phyloP scores from a whole-genome alignment of 75 land plant species.

The Cryptomeria japonica region DNA sequence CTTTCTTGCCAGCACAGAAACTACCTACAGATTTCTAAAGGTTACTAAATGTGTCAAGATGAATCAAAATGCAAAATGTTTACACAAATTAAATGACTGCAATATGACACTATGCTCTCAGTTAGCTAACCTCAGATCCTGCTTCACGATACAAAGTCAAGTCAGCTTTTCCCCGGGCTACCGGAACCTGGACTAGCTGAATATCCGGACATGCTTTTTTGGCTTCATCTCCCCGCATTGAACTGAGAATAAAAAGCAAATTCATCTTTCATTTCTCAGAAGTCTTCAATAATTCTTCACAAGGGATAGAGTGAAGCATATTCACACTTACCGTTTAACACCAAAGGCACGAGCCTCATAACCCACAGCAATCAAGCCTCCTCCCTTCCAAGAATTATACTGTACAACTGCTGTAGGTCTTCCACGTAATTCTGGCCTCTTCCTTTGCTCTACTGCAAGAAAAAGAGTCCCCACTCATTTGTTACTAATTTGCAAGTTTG shows the following conservation, averaged over 20 bases:
- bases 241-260: conserved; percentile 40
- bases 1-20: conserved; percentile 64
- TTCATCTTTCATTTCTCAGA: neutral
- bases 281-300: neutral
- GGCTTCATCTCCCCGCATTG: conserved; percentile 98
- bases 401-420: conserved; percentile 95
- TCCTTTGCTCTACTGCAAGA: conserved; percentile 88
- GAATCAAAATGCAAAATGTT: neutral
- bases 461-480: conserved; percentile 2
- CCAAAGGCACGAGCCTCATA: conserved; percentile 95
- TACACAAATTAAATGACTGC: neutral
- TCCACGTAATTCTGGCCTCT: conserved; percentile 75
- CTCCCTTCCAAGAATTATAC: conserved; percentile 97
- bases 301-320: neutral
- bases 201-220: conserved; percentile 86
- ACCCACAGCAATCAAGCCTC: conserved; percentile 91
- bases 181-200: conserved; percentile 90
- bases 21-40: conserved; percentile 47
- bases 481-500: neutral
- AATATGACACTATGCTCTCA: neutral
- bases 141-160: conserved; percentile 80
- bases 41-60: neutral
- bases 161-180: conserved; percentile 93
- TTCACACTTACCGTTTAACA: conserved; percentile 71
- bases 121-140: conserved; percentile 82